Conservation (phyloP, 305 asterid genomes). For the Rubia tinctorum region DNA sequence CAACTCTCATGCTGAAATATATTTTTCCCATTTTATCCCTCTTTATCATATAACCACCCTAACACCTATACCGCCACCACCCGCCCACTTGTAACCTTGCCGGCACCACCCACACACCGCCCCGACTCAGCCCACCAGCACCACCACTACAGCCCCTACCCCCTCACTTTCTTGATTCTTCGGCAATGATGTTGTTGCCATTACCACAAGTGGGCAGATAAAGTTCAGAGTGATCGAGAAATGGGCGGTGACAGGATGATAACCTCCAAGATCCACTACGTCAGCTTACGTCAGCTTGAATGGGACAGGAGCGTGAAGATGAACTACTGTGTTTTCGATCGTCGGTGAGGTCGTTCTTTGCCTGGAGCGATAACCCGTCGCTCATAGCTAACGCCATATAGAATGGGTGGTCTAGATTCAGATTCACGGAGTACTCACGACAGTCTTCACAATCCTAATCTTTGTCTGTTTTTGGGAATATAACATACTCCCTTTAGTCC, state of each 20-base stretch:
- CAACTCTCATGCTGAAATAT: no score
- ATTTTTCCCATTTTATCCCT: no score
- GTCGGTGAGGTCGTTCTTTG: conserved; percentile 35
- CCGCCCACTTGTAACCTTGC: no score
- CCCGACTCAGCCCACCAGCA: no score
- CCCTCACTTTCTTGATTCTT: conserved; percentile 24
- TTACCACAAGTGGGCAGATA: neutral
- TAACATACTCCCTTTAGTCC: no score
- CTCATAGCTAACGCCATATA: conserved; percentile 77
- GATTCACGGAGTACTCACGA: conserved; percentile 37
- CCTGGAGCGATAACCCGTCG: conserved; percentile 79
- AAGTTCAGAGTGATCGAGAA: conserved; percentile 5
- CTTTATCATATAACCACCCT: no score
- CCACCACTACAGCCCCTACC: no score
- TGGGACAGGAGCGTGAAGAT: conserved; percentile 29
- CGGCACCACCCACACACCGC: no score
- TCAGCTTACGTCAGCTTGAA: conserved; percentile 47
- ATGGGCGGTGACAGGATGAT: conserved; percentile 24
- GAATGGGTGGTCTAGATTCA: conserved; percentile 87
- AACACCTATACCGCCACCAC: no score
- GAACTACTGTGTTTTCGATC: conserved; percentile 32
- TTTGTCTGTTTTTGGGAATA: no score
- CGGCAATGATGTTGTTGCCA: conserved; percentile 15
- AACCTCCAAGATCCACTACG: conserved; percentile 56
- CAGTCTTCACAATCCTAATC: no score